Base-by-base conservation (phyloP, 2,329 filamentous ascomycete genomes). In the Pezicula rhizophila region DNA sequence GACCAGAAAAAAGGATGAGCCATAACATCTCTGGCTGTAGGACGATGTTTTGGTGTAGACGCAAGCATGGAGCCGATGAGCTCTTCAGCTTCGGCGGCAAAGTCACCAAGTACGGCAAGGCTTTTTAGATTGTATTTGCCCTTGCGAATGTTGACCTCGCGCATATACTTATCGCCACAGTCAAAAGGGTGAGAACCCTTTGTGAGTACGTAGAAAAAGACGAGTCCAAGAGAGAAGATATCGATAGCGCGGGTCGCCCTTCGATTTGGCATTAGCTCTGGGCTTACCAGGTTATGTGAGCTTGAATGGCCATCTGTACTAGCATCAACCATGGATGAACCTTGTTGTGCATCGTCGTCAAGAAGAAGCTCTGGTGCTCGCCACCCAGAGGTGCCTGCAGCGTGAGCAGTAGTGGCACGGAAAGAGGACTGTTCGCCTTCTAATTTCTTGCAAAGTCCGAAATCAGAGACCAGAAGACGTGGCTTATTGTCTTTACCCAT, bases 191-290 rank as follows among this genome's bases (percentile, higher is more conserved):
- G 93, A 1, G 79, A 81, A 14, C 93, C 93, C 53, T 90, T 87
- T 1, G 92, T 96, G 51, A 99, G 76, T n/a, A 97, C 91, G 66
- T 96, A 99, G 71, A 91, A 97, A 73, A 96, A 99, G n/a, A 99
- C 90, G 46, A 96, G 85, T 1, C 93, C 93, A 33, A 99, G 78
- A 0, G 91, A 96, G 71, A 99, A 99, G 23, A 99, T 96, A 64
- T 99, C 93, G 52, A 97, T 96, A 8, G 93, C 89, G 41, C 93
- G 85, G 41, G 95, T 99, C 6, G 95, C 92, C 45, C 93, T 87
- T 51, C 90, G 84, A 57, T 81, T 82, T 4, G 61, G 75, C 70
- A 73, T 78, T 65, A 81, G 71, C 15, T 80, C 78, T 11, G 80
- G 73, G 37, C 72, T 74, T 8, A 78, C 74, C 5, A 79, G 70